Conservation (phyloP, 164 flowering plant genomes). For the Platanus orientalis region DNA sequence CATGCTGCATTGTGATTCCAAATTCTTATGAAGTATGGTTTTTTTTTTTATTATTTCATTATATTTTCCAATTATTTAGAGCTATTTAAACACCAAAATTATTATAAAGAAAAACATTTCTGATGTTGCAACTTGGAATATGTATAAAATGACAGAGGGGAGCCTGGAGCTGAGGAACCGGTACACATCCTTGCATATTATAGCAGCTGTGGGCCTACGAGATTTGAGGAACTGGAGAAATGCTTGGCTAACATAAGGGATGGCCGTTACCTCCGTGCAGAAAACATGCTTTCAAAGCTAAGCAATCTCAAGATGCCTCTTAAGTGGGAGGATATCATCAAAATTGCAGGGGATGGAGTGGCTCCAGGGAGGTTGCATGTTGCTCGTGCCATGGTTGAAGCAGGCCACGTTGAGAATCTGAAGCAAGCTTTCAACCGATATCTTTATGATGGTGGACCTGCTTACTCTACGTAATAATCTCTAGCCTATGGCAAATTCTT, state of each 20-base stretch:
- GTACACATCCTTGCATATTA: slow-evolving; percentile 95
- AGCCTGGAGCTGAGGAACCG: slow-evolving; percentile 63
- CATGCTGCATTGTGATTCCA: background rate
- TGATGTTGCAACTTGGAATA: background rate
- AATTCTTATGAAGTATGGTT: background rate
- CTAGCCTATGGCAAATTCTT: background rate
- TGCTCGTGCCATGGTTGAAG: slow-evolving; percentile 95
- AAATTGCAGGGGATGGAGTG: slow-evolving; percentile 84
- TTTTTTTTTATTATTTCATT: background rate
- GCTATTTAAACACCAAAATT: background rate
- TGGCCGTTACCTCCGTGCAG: slow-evolving; percentile 78
- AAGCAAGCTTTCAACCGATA: slow-evolving; percentile 84
- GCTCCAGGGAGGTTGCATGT: slow-evolving; percentile 97
- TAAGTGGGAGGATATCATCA: slow-evolving; percentile 77
- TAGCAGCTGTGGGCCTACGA: slow-evolving; percentile 78
- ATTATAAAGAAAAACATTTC: background rate
- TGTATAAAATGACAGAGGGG: slow-evolving; percentile 33
- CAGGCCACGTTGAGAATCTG: slow-evolving; percentile 85
- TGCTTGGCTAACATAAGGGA: slow-evolving; percentile 70
- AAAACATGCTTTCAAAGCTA: slow-evolving; percentile 69
- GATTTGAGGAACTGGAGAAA: slow-evolving; percentile 53
- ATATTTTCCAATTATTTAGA: background rate
- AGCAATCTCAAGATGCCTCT: slow-evolving; percentile 74
- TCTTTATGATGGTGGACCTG: slow-evolving; percentile 94
- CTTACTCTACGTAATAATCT: slow-evolving; percentile 74